A percentile compares a stretch with the other conserved stretches of the same genome.
These are phyloP conservation scores for Solioccasus polychromus DNA, from an alignment of 768 basidiomycete genomes.

Conservation along the genomic window DNA sequence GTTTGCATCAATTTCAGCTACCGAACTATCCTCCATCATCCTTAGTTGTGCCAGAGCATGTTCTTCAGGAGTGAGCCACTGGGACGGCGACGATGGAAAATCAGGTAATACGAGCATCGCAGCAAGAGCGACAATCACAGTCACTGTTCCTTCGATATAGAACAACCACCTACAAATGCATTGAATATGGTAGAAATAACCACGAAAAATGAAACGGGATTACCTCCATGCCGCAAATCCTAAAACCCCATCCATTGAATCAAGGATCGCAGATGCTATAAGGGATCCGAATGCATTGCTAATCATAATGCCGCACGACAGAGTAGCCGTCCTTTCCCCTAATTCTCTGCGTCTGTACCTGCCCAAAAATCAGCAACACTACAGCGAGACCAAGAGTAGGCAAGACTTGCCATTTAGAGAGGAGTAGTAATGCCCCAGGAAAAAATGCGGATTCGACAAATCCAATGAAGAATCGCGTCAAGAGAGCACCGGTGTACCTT, in stretches of 20 bases:
- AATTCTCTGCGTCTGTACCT: slow-evolving; percentile 74
- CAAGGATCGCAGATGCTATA: slow-evolving; percentile 73
- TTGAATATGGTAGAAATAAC: neutral
- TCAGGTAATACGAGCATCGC: slow-evolving; percentile 71
- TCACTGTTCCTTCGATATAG: slow-evolving; percentile 62
- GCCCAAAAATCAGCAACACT: slow-evolving; percentile 43
- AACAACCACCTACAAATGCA: slow-evolving; percentile 61
- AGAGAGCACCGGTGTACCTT: slow-evolving; percentile 62
- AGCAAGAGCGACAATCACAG: slow-evolving; percentile 44
- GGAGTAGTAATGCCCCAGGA: slow-evolving; percentile 52
- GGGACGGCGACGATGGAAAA: slow-evolving; percentile 57
- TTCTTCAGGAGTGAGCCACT: slow-evolving; percentile 62
- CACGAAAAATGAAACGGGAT: slow-evolving; percentile 12
- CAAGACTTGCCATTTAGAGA: slow-evolving; percentile 34
- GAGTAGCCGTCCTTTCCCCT: slow-evolving; percentile 62
- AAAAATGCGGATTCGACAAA: slow-evolving; percentile 73
- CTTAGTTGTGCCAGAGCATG: slow-evolving; percentile 53
- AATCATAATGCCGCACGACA: slow-evolving; percentile 71
- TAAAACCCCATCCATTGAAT: slow-evolving; percentile 63
- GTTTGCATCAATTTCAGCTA: slow-evolving; percentile 48
- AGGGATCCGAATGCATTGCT: slow-evolving; percentile 82
- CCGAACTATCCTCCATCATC: slow-evolving; percentile 64
- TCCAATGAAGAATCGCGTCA: slow-evolving; percentile 75
- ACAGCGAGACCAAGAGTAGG: neutral
- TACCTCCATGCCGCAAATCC: slow-evolving; percentile 75